phyloP scores from a whole-genome alignment of 1,284 basidiomycete genomes.

The Fistulina hepatica region DNA sequence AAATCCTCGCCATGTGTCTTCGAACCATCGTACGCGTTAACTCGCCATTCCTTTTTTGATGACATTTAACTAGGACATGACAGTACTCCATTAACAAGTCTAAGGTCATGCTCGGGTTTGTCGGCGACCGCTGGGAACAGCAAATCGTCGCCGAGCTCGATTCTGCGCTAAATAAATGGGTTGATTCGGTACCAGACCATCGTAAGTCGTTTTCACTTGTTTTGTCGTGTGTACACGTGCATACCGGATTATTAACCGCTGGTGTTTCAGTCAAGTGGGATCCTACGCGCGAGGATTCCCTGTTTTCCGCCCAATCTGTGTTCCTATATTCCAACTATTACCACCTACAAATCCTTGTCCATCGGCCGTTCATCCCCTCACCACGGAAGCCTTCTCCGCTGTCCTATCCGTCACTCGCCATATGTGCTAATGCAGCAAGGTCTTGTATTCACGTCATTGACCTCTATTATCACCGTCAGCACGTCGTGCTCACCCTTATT shows the following conservation, averaged over 20 bases:
- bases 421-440: slow-evolving; percentile 42
- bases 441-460: slow-evolving; percentile 37
- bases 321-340: slow-evolving; percentile 37
- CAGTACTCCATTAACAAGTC: slow-evolving; percentile 39
- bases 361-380: slow-evolving; percentile 40
- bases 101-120: slow-evolving; percentile 23
- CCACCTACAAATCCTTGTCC: slow-evolving; percentile 35
- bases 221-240: background rate
- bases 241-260: too few species aligned
- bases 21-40: slow-evolving; percentile 29
- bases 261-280: slow-evolving; percentile 35
- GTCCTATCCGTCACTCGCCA: slow-evolving; percentile 34
- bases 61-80: background rate
- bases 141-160: slow-evolving; percentile 39
- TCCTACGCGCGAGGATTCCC: slow-evolving; percentile 26
- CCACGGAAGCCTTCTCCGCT: slow-evolving; percentile 14
- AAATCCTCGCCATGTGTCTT: slow-evolving; percentile 33
- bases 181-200: slow-evolving; percentile 35
- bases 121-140: slow-evolving; percentile 29
- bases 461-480: slow-evolving; percentile 5
- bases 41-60: background rate
- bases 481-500: background rate
- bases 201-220: background rate
- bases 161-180: slow-evolving; percentile 39
- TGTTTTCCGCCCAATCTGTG: slow-evolving; percentile 37